Percentiles rank a stretch among this genome's conserved stretches.
Conservation (phyloP, 345 rosid genomes). For the Lepidium sativum region DNA sequence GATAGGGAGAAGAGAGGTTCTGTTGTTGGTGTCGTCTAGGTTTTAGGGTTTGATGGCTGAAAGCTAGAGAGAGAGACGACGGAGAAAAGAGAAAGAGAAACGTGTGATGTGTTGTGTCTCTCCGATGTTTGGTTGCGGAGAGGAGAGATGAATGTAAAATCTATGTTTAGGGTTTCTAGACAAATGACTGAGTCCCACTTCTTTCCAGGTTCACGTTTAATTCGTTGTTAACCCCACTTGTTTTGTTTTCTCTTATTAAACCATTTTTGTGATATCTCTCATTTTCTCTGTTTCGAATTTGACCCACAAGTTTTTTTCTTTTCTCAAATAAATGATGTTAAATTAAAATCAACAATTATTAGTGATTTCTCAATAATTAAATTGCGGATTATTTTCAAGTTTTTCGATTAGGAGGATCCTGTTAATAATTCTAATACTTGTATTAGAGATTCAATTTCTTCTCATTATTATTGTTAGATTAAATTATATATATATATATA, state of each 20-base stretch:
- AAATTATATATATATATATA: too few relatives aligned
- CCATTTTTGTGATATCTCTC: not conserved
- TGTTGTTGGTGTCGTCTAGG: not conserved
- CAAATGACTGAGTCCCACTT: not conserved
- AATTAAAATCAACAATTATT: too few relatives aligned
- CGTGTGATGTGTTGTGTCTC: constrained; percentile 11
- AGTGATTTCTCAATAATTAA: too few relatives aligned
- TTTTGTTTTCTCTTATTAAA: not conserved
- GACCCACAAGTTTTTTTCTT: too few relatives aligned
- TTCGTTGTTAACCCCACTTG: not conserved
- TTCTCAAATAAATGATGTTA: too few relatives aligned
- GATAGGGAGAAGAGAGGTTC: not conserved
- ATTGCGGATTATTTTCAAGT: too few relatives aligned
- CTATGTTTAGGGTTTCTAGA: constrained; percentile 14
- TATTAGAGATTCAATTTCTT: too few relatives aligned
- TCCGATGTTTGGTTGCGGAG: constrained; percentile 17
- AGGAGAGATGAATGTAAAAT: not conserved
- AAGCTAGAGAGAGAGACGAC: not conserved
- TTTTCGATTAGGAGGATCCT: too few relatives aligned
- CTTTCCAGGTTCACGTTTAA: not conserved
- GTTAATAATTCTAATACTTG: too few relatives aligned
- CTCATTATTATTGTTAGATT: too few relatives aligned
- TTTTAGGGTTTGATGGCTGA: constrained; percentile 18
- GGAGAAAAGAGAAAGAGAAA: not conserved
- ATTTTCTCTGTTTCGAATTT: not conserved